Evolutionary conservation across 495 filamentous ascomycete species (phyloP), one percentile per base, ranked within the genome.

Genomic region (Jackrogersella multiformis): DNA sequence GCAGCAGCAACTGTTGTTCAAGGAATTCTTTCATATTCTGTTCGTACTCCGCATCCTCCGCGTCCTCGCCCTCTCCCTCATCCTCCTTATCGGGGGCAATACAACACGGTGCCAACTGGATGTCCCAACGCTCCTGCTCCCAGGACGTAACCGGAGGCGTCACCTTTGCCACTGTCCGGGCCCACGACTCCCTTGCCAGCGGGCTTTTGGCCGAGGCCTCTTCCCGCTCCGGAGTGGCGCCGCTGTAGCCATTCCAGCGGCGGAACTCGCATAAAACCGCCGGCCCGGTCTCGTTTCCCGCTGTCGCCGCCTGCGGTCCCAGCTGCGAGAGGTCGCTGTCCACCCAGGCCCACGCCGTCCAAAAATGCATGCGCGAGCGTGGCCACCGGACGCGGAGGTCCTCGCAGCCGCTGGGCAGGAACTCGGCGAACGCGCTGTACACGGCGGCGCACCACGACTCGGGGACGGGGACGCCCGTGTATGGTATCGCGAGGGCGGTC

Each of bases 91-190:
- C 36, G n/a, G n/a, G 36, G n/a, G 36, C 6, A 15, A 16, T 6
- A 28, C 48, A 70, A 46, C 56, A 26, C 36, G 64, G 68, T 10
- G 41, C 28, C 5, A 0, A 0, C 28, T 15, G 20, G 30, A 75
- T 56, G 39, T 72, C 64, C 73, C 69, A 74, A 56, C 70, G 73
- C 61, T 74, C 70, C 55, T 73, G 67, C 24, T 49, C 61, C 73
- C 70, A 74, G 32, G 64, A 64, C 21, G 54, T 69, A 42, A 67
- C 67, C 8, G 70, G 70, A 24, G 73, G 73, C 73, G 64, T 74
- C 36, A 64, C 64, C 38, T 58, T 48, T 1, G 61, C 70, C 44
- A 71, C 26, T 0, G 57, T 48, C 18, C 52, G 15, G n/a, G 16
- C 13, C 73, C 73, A 74, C 64, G 67, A 70, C 54, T 64, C 64